phyloP scores from a whole-genome alignment of 176 grass and related monocot species.

The Oryza coarctata region DNA sequence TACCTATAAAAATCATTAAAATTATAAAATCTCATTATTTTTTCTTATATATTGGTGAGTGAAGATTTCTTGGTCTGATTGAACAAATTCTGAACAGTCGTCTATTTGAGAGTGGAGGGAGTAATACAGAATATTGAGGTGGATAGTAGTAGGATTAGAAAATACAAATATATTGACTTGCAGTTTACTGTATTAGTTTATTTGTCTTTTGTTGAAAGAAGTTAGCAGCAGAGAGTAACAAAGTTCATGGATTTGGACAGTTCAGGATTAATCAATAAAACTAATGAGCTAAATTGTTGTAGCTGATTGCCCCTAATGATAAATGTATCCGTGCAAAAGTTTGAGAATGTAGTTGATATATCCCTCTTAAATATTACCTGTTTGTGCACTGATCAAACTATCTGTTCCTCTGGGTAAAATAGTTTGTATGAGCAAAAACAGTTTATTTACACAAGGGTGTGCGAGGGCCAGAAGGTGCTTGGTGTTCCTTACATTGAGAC shows the following conservation, averaged over 20 bases:
- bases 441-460: background rate
- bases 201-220: background rate
- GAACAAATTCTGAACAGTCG: no score
- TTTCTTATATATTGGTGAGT: no score
- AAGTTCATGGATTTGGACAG: background rate
- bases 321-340: background rate
- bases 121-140: no score
- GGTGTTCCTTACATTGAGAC: background rate
- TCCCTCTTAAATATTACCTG: background rate
- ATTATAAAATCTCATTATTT: no score
- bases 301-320: no score
- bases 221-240: background rate
- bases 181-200: no score
- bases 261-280: constrained; percentile 5
- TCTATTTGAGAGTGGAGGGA: no score
- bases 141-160: no score
- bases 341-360: constrained; percentile 3
- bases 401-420: background rate
- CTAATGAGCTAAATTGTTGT: background rate
- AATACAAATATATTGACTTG: no score
- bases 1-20: no score
- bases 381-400: background rate
- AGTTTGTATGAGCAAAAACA: background rate
- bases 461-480: background rate
- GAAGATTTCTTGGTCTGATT: no score